Evolutionary conservation across 2,329 filamentous ascomycete genomes (phyloP), one percentile per base, ranked within the genome.

Genomic region (Ophiostoma populinum): DNA sequence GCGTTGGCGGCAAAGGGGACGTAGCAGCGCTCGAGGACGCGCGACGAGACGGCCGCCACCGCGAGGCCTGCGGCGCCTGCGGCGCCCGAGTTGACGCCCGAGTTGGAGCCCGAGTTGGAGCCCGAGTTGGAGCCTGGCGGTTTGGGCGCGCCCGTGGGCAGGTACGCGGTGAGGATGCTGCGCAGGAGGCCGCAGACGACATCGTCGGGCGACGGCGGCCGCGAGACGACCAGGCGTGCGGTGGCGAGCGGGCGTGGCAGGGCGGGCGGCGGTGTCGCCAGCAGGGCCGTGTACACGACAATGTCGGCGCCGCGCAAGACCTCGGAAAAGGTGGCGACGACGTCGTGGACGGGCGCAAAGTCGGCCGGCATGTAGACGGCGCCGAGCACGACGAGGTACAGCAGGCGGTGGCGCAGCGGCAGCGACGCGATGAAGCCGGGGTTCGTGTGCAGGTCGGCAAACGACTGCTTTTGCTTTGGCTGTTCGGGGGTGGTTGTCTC

Each of bases 1-100:
- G 65, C 70, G 39, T 69, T 74, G 1, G 80, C 77, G 0, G 75
- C 61, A 43, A 66, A 73, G 0, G 70, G 70, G 2, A 83, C 62
- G 50, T 73, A 86, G 46, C 73, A 75, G 28, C 59, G 50, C 47
- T 64, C 56, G 27, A 72, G 49, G 42, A 71, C 63, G 6, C 44
- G 46, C 16, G 54, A 47, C 5, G 62, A 63, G 28, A 71, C 47
- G 17, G 26, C n/a, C 4, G 26, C 5, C 22, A 24, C 22, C n/a
- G n/a, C n/a, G n/a, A n/a, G n/a, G n/a, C n/a, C n/a, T n/a, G n/a
- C n/a, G n/a, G n/a, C n/a, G n/a, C n/a, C n/a, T n/a, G n/a, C n/a
- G n/a, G n/a, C n/a, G n/a, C n/a, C n/a, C n/a, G n/a, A n/a, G n/a
- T n/a, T n/a, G n/a, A n/a, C n/a, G n/a, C n/a, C n/a, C n/a, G n/a